Conservation (phyloP, 257 asterid species). For the Solanum arcanum region DNA sequence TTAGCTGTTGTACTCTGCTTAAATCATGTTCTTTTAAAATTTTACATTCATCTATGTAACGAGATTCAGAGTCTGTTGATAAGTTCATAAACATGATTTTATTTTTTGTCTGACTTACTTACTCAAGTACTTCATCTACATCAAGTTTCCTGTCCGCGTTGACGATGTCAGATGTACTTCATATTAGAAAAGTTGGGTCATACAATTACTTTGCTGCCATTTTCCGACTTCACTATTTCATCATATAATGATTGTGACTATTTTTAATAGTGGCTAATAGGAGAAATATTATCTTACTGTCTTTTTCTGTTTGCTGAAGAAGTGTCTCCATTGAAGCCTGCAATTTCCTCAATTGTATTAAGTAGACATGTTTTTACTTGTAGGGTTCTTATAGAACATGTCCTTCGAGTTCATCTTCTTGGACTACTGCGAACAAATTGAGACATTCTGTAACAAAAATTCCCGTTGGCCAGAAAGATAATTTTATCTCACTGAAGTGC, state of each 20-base stretch:
- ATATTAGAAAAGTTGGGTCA: not conserved
- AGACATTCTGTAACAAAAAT: not conserved
- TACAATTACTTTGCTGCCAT: not conserved
- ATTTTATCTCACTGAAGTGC: constrained; percentile 11
- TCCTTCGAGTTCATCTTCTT: constrained; percentile 2
- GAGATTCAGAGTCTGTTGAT: not conserved
- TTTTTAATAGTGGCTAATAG: not conserved
- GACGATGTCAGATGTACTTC: not conserved
- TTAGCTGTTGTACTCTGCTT: not conserved
- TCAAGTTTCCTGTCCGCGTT: not conserved
- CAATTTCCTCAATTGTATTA: not conserved
- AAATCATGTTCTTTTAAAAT: not conserved
- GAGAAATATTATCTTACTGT: not conserved
- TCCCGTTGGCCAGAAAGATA: not conserved
- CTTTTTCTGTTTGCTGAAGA: not conserved
- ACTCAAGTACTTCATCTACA: not conserved
- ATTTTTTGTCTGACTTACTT: not conserved
- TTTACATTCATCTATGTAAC: not conserved
- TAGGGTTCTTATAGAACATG: constrained; percentile 17
- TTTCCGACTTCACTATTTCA: not conserved
- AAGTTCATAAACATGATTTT: not conserved
- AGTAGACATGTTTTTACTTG: not conserved
- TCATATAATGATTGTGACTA: not conserved
- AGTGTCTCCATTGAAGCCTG: not conserved
- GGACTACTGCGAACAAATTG: constrained; percentile 8